Conservation (phyloP, 805 yeast genomes). For the Pichia rugopelliculosa region DNA sequence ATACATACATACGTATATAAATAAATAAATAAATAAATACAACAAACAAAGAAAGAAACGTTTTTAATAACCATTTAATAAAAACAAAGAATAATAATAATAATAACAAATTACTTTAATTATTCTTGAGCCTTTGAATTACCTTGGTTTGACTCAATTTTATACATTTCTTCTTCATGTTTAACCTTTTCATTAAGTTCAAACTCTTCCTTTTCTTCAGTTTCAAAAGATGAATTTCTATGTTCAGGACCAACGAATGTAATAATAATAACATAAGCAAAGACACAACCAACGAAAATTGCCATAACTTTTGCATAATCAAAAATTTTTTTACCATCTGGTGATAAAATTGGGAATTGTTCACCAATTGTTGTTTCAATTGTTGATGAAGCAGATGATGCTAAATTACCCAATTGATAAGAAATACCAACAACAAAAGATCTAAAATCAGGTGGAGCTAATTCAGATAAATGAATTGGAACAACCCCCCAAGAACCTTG, state of each 20-base stretch:
- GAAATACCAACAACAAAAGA: slow-evolving; percentile 57
- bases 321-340: slow-evolving; percentile 27
- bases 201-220: slow-evolving; percentile 15
- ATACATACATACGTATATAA: neutral
- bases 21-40: neutral
- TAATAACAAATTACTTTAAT: neutral
- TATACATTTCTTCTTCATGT: slow-evolving; percentile 9
- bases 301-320: slow-evolving; percentile 60
- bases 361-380: slow-evolving; percentile 60
- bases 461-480: slow-evolving; percentile 55
- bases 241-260: slow-evolving; percentile 58
- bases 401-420: slow-evolving; percentile 63
- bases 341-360: slow-evolving; percentile 36
- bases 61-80: too few relatives aligned
- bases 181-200: slow-evolving; percentile 13
- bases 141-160: slow-evolving; percentile 9
- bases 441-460: slow-evolving; percentile 56
- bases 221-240: slow-evolving; percentile 22
- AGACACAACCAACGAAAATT: slow-evolving; percentile 58
- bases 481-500: slow-evolving; percentile 68
- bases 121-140: neutral
- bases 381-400: slow-evolving; percentile 61
- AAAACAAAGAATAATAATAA: too few relatives aligned
- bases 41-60: neutral
- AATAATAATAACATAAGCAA: slow-evolving; percentile 42